A percentile compares a stretch with the other conserved stretches of the same genome.
Evolutionary conservation across 371 early-diverging fungal species (phyloP).

Genomic region (Saksenaea oblongispora): DNA sequence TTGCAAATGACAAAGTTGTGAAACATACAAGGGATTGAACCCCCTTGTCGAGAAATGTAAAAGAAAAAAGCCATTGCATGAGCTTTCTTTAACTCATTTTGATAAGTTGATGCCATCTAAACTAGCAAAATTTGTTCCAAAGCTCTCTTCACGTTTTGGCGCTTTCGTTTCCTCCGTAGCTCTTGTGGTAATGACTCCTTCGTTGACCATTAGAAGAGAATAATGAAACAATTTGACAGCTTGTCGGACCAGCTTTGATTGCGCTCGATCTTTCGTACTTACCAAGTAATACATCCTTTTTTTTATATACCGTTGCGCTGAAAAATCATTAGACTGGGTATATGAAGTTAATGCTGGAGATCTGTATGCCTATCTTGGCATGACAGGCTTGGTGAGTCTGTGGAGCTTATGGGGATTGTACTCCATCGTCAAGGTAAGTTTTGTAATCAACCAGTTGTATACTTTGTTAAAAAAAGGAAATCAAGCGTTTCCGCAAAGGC

Average conservation of each 20-base stretch:
- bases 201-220: neutral
- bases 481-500: neutral
- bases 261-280: neutral
- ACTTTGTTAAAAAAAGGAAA: neutral
- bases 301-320: neutral
- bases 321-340: conserved; percentile 9
- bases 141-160: neutral
- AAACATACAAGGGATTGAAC: conserved; percentile 1
- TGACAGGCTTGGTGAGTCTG: conserved; percentile 10
- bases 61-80: neutral
- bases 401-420: conserved; percentile 15
- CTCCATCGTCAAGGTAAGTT: neutral
- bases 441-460: neutral
- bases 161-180: neutral
- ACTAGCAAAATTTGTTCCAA: neutral
- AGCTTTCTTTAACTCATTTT: neutral
- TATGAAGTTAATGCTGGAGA: conserved; percentile 10
- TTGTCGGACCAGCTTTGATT: conserved; percentile 6
- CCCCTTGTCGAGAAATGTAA: neutral
- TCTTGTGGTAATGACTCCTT: neutral
- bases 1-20: neutral
- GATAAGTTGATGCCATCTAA: neutral
- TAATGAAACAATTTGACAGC: neutral
- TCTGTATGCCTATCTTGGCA: conserved; percentile 17
- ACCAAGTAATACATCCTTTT: neutral